A percentile compares a stretch with the other conserved stretches of the same genome.
Evolutionary conservation across 768 basidiomycete species (phyloP).

Genomic region (Mrakia gelida): DNA sequence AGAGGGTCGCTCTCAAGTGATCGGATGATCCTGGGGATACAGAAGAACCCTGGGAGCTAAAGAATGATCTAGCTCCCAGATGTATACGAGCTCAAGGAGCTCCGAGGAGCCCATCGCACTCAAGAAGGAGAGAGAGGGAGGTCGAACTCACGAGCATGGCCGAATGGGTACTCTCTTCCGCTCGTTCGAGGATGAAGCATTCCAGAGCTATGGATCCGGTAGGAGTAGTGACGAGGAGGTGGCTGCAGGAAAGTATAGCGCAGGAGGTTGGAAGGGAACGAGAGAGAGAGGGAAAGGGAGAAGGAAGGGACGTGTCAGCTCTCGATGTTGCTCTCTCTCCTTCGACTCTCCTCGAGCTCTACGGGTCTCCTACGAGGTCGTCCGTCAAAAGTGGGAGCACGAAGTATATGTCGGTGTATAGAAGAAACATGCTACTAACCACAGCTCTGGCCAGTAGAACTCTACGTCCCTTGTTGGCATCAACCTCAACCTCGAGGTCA

Average conservation of each 20-base stretch:
- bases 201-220: constrained; percentile 89
- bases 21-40: too few species aligned
- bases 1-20: background rate
- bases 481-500: constrained; percentile 67
- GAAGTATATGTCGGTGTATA: too few species aligned
- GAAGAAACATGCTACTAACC: constrained; percentile 39
- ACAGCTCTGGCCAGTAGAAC: constrained; percentile 52
- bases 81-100: background rate
- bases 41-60: background rate
- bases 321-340: constrained; percentile 1
- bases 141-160: constrained; percentile 74
- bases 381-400: background rate
- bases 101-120: background rate
- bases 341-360: background rate
- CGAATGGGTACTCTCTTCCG: constrained; percentile 87
- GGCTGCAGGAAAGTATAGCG: constrained; percentile 52
- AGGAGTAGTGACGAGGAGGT: constrained; percentile 87
- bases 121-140: background rate
- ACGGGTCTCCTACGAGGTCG: background rate
- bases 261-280: background rate
- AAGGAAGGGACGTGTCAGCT: constrained; percentile 20
- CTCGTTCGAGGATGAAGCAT: constrained; percentile 82
- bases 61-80: background rate
- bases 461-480: constrained; percentile 66
- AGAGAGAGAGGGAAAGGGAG: background rate